These are phyloP conservation scores for Tirmania nivea DNA, from an alignment of 495 filamentous ascomycete genomes.

Conservation along the genomic window DNA sequence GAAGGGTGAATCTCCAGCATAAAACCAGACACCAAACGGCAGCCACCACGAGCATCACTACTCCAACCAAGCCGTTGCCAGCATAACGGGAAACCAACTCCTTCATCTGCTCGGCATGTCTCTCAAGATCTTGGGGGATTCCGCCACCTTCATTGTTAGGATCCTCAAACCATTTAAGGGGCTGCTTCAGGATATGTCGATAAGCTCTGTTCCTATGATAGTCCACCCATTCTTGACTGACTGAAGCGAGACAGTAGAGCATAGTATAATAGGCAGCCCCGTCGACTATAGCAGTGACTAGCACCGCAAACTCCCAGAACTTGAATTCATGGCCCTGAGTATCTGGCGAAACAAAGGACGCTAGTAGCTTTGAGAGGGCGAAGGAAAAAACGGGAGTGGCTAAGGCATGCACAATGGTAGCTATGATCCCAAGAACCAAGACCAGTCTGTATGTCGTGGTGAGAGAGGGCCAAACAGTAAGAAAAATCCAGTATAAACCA, in stretches of 20 bases:
- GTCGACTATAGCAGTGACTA: conserved; percentile 46
- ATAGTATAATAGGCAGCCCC: conserved; percentile 39
- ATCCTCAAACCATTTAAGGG: conserved; percentile 63
- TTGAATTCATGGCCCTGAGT: conserved; percentile 27
- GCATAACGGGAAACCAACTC: conserved; percentile 62
- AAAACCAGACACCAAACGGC: conserved; percentile 51
- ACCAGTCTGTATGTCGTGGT: conserved; percentile 27
- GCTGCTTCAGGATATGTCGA: conserved; percentile 51
- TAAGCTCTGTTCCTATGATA: conserved; percentile 45
- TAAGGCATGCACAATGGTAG: conserved; percentile 41
- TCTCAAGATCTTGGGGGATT: conserved; percentile 51
- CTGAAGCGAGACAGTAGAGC: conserved; percentile 47
- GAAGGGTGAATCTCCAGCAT: conserved; percentile 61
- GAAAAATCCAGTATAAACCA: conserved; percentile 30
- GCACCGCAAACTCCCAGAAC: conserved; percentile 47
- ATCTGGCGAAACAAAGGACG: conserved; percentile 35
- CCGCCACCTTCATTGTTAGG: conserved; percentile 27
- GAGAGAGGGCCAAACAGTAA: conserved; percentile 51
- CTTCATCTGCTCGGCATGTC: conserved; percentile 71
- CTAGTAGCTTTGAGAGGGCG: conserved; percentile 51
- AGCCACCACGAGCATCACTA: conserved; percentile 40
- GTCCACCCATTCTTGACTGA: conserved; percentile 63
- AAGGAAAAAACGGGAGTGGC: conserved; percentile 60
- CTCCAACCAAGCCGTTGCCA: conserved; percentile 41
- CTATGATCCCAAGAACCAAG: conserved; percentile 37